A percentile compares a stretch with the other conserved stretches of the same genome.
These are phyloP conservation scores for Lecanicillium sp. DNA, from an alignment of 2,329 filamentous ascomycete genomes.

Conservation along the genomic window DNA sequence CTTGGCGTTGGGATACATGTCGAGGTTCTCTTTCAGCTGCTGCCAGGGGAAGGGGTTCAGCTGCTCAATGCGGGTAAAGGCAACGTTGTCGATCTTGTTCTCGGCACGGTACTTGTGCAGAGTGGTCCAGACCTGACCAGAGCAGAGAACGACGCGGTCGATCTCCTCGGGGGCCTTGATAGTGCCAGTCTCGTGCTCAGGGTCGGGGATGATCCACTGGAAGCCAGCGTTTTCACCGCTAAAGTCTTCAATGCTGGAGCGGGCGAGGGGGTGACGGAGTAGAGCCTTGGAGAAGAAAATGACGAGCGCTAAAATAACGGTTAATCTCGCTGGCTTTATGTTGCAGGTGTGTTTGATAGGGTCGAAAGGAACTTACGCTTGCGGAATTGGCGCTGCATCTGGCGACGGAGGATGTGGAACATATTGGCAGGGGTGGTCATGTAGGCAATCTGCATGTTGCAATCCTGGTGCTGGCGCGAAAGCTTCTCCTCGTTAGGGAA, in stretches of 20 bases:
- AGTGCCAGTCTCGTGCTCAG: conserved; percentile 65
- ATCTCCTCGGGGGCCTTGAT: conserved; percentile 80
- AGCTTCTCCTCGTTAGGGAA: conserved; percentile 86
- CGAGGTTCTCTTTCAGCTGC: conserved; percentile 91
- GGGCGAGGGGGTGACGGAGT: conserved; percentile 85
- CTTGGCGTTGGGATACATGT: conserved; percentile 94
- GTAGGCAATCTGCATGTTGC: conserved; percentile 98
- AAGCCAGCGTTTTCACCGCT: conserved; percentile 78
- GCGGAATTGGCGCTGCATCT: conserved; percentile 98
- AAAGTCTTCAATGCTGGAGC: conserved; percentile 86
- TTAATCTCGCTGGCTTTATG: neutral
- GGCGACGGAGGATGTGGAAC: conserved; percentile 92
- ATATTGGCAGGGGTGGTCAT: conserved; percentile 94
- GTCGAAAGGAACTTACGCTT: conserved; percentile 63
- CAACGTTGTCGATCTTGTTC: conserved; percentile 80
- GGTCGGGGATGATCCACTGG: conserved; percentile 91
- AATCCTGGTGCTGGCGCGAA: conserved; percentile 96
- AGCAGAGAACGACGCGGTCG: conserved; percentile 88
- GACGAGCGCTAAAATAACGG: conserved; percentile 57
- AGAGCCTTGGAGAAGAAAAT: conserved; percentile 99
- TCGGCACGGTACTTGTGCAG: conserved; percentile 85
- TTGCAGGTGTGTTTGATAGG: neutral
- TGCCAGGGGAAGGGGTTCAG: conserved; percentile 99
- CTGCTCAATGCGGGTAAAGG: conserved; percentile 93
- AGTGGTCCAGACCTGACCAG: conserved; percentile 86